These are phyloP conservation scores for Aureobasidium sp. DNA, from an alignment of 2,329 filamentous ascomycete species.

Conservation along the genomic window DNA sequence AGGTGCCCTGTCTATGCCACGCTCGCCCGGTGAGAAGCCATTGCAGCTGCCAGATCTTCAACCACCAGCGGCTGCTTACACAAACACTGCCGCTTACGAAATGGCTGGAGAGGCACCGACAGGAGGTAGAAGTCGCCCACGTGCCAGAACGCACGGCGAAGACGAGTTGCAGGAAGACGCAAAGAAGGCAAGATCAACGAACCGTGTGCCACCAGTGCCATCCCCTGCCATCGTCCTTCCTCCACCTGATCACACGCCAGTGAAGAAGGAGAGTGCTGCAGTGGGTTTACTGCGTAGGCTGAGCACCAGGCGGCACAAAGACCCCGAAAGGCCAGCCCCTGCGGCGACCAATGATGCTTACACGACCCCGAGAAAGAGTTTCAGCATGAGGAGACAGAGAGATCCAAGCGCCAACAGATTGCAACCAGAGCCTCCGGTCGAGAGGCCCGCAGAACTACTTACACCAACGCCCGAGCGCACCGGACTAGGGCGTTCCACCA, in stretches of 20 bases:
- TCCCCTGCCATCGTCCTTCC: conserved; percentile 35
- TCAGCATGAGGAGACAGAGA: conserved; percentile 63
- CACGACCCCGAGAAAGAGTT: conserved; percentile 68
- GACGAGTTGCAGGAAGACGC: conserved; percentile 73
- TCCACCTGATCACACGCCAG: conserved; percentile 37
- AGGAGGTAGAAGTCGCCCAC: conserved; percentile 70
- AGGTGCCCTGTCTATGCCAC: conserved; percentile 49
- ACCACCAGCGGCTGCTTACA: conserved; percentile 78
- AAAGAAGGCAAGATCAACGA: conserved; percentile 49
- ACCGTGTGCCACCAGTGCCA: conserved; percentile 45
- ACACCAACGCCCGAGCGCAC: conserved; percentile 59
- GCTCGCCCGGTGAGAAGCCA: conserved; percentile 46
- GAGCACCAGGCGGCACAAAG: conserved; percentile 73
- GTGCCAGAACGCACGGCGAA: conserved; percentile 88
- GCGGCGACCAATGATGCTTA: conserved; percentile 63
- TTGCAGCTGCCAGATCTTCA: conserved; percentile 64
- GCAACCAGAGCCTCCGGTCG: conserved; percentile 51
- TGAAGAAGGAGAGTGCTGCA: conserved; percentile 80
- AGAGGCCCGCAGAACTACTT: conserved; percentile 69
- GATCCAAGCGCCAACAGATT: conserved; percentile 39
- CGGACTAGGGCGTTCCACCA: conserved; percentile 75
- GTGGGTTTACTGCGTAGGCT: conserved; percentile 78
- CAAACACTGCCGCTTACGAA: conserved; percentile 75
- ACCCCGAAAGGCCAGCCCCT: conserved; percentile 49
- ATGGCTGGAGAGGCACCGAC: conserved; percentile 83